Conservation (phyloP, 2,329 filamentous ascomycete species). For the Calonectria fujianensis region DNA sequence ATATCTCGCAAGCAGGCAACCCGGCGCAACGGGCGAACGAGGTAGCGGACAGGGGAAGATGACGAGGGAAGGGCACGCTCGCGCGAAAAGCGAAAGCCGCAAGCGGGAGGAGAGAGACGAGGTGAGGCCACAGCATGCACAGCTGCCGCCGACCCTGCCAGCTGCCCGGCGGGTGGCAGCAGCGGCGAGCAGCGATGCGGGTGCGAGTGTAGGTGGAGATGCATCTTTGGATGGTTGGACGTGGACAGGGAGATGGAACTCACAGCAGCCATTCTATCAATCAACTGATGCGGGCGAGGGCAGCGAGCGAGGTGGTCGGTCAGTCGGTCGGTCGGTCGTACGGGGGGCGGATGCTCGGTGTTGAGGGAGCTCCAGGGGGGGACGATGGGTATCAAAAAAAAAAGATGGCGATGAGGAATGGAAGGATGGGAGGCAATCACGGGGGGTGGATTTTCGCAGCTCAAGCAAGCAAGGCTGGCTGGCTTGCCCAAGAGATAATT, state of each 20-base stretch:
- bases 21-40: slow-evolving; percentile 12
- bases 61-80: slow-evolving; percentile 17
- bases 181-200: slow-evolving; percentile 28
- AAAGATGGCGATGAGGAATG: slow-evolving; percentile 55
- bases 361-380: slow-evolving; percentile 48
- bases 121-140: background rate
- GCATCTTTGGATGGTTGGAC: slow-evolving; percentile 17
- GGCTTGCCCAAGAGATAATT: slow-evolving; percentile 57
- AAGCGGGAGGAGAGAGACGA: slow-evolving; percentile 3
- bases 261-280: slow-evolving; percentile 66
- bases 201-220: slow-evolving; percentile 25
- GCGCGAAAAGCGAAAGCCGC: slow-evolving; percentile 7
- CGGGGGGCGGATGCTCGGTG: slow-evolving; percentile 42
- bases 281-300: slow-evolving; percentile 56
- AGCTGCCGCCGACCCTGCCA: slow-evolving; percentile 30
- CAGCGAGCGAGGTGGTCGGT: slow-evolving; percentile 48
- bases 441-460: slow-evolving; percentile 59
- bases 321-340: slow-evolving; percentile 43
- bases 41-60: slow-evolving; percentile 25
- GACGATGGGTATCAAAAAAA: slow-evolving; percentile 59
- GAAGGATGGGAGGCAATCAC: slow-evolving; percentile 56
- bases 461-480: slow-evolving; percentile 54
- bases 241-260: slow-evolving; percentile 54
- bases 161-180: slow-evolving; percentile 35
- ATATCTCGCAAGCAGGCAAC: slow-evolving; percentile 29